Conservation (phyloP, 2,329 filamentous ascomycete species). For the Blastomyces percursus region DNA sequence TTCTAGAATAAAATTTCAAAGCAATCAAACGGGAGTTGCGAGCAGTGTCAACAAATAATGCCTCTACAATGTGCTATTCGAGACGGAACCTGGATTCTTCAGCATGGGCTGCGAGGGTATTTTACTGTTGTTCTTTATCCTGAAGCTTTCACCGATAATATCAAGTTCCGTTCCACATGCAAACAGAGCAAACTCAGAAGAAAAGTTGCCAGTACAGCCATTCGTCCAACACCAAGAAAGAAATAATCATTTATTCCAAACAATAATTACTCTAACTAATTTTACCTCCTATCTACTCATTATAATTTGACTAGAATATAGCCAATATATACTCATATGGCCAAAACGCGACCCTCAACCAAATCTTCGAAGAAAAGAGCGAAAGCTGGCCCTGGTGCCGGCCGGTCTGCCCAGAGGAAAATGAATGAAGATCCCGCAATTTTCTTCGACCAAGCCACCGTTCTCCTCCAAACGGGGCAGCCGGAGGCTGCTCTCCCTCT, state of each 20-base stretch:
- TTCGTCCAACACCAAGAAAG: not conserved
- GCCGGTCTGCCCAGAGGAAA: conserved; percentile 30
- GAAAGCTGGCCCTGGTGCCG: conserved; percentile 33
- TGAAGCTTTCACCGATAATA: not conserved
- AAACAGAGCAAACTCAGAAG: conserved; percentile 31
- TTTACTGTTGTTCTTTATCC: not conserved
- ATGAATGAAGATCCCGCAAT: conserved; percentile 43
- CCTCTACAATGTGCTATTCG: not conserved
- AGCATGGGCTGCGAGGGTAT: not conserved
- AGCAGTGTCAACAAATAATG: not conserved
- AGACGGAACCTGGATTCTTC: not conserved
- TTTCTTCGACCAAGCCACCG: conserved; percentile 47
- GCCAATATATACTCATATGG: conserved; percentile 28
- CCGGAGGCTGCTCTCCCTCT: conserved; percentile 46
- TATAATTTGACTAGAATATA: not conserved
- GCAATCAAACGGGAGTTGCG: not conserved
- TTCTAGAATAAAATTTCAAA: not conserved
- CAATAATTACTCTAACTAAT: not conserved
- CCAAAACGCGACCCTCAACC: conserved; percentile 42
- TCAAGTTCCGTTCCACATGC: conserved; percentile 26
- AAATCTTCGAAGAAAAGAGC: conserved; percentile 31
- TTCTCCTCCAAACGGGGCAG: conserved; percentile 48
- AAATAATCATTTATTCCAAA: conserved; percentile 1
- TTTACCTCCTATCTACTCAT: not conserved
- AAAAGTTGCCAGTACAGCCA: not conserved